Conservation (phyloP, 306 rosid species). For the Styphnolobium japonicum region DNA sequence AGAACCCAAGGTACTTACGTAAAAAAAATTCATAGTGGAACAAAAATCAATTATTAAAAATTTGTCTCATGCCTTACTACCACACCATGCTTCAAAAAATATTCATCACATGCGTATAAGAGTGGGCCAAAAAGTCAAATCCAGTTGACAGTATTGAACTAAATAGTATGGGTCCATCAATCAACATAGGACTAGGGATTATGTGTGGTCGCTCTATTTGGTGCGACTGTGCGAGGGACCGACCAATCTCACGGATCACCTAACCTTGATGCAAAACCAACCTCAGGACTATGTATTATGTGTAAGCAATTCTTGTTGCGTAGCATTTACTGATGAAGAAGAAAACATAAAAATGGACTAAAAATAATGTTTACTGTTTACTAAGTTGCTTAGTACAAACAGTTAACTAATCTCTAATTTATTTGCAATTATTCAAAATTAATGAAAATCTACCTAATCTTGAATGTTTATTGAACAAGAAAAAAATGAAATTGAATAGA, state of each 20-base stretch:
- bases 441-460: background rate
- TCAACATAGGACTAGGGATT: background rate
- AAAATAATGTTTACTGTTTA: background rate
- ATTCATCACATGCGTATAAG: background rate
- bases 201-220: background rate
- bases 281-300: background rate
- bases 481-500: background rate
- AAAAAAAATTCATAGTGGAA: background rate
- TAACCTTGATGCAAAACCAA: constrained; percentile 34
- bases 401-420: background rate
- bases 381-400: background rate
- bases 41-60: background rate
- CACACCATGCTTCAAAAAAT: background rate
- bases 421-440: background rate
- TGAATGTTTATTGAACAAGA: background rate
- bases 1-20: background rate
- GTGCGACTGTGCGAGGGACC: constrained; percentile 18
- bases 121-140: constrained; percentile 19
- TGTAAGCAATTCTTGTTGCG: background rate
- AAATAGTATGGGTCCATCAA: background rate
- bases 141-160: background rate
- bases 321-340: background rate
- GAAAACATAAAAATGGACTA: background rate
- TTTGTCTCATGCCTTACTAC: background rate
- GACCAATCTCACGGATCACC: constrained; percentile 44